phyloP scores from a whole-genome alignment of 768 basidiomycete genomes.

The Steccherinum ochraceum region DNA sequence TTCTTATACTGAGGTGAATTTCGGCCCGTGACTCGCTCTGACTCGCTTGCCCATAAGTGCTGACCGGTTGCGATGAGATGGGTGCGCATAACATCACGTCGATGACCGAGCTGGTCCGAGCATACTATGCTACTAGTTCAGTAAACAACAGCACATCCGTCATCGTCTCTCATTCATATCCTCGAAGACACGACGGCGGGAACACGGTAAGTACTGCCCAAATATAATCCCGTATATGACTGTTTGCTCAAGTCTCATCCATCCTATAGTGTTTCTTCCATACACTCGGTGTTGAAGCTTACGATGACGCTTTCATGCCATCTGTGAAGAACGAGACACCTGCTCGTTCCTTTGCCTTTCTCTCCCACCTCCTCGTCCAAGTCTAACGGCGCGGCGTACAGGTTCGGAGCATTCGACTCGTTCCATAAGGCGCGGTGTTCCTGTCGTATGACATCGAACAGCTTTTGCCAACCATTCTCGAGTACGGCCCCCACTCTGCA shows the following conservation, averaged over 20 bases:
- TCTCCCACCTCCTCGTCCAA: too few relatives aligned
- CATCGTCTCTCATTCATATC: too few relatives aligned
- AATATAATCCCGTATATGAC: too few relatives aligned
- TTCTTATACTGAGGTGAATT: not conserved
- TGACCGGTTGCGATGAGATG: not conserved
- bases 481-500: slow-evolving; percentile 29
- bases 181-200: too few relatives aligned
- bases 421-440: slow-evolving; percentile 34
- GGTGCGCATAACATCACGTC: not conserved
- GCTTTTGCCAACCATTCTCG: slow-evolving; percentile 37
- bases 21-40: not conserved
- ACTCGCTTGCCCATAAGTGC: not conserved
- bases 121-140: too few relatives aligned
- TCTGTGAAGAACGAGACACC: slow-evolving; percentile 36
- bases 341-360: too few relatives aligned
- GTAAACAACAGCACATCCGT: too few relatives aligned
- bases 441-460: slow-evolving; percentile 46
- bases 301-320: slow-evolving; percentile 27
- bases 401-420: too few relatives aligned
- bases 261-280: too few relatives aligned
- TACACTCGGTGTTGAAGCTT: slow-evolving; percentile 30
- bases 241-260: too few relatives aligned
- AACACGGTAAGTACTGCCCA: too few relatives aligned
- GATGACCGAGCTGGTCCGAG: not conserved
- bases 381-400: too few relatives aligned